Conservation (phyloP, 257 asterid genomes). For the Fraxinus quadrangulata region DNA sequence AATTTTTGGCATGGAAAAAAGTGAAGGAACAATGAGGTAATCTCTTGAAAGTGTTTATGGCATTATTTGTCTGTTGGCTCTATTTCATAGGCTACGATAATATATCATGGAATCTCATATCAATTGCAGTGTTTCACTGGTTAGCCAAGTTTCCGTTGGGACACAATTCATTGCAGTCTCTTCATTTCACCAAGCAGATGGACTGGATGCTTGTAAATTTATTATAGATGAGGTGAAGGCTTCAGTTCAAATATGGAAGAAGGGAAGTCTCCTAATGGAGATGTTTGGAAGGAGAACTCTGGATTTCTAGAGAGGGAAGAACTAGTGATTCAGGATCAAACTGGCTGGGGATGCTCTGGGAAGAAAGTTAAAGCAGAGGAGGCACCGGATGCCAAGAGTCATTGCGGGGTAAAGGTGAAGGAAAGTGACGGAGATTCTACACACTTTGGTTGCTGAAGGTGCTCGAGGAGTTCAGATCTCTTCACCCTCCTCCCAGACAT, state of each 20-base stretch:
- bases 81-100: too few species aligned
- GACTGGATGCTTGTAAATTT: slow-evolving; percentile 81
- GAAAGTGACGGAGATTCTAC: not conserved
- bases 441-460: not conserved
- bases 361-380: slow-evolving; percentile 44
- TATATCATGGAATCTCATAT: slow-evolving; percentile 53
- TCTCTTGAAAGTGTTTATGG: slow-evolving; percentile 2
- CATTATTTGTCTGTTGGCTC: not conserved
- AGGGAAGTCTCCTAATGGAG: slow-evolving; percentile 93
- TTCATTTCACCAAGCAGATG: slow-evolving; percentile 71
- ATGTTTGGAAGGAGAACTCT: slow-evolving; percentile 90
- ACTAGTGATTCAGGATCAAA: slow-evolving; percentile 33
- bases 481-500: too few species aligned
- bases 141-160: slow-evolving; percentile 83
- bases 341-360: slow-evolving; percentile 29
- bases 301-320: slow-evolving; percentile 71
- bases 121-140: slow-evolving; percentile 78
- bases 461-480: not conserved
- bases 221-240: slow-evolving; percentile 91
- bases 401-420: slow-evolving; percentile 33
- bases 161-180: slow-evolving; percentile 80
- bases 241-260: slow-evolving; percentile 92
- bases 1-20: slow-evolving; percentile 79
- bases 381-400: slow-evolving; percentile 40
- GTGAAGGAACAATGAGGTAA: slow-evolving; percentile 45